phyloP scores from a whole-genome alignment of 257 asterid species.

The Marsdenia floribunda region DNA sequence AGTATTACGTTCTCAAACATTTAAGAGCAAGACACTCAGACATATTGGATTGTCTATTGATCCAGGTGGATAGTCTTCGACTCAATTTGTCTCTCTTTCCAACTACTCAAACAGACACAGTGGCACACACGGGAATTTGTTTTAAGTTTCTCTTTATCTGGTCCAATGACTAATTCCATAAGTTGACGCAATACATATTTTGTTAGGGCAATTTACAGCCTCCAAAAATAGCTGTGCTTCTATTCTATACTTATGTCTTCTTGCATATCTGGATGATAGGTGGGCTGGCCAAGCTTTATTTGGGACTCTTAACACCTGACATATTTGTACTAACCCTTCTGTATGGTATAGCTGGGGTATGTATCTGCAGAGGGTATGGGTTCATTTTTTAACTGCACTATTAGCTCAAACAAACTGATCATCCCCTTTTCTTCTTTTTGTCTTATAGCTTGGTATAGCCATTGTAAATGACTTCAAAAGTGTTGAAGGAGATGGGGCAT shows the following conservation, averaged over 20 bases:
- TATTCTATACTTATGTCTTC: conserved; percentile 13
- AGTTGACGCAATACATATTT: not conserved
- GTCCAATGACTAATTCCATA: not conserved
- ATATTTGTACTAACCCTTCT: conserved; percentile 75
- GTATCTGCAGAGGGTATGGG: conserved; percentile 13
- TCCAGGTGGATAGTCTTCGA: not conserved
- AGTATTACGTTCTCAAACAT: not conserved
- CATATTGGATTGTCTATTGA: too few species aligned
- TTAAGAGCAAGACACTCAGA: not conserved
- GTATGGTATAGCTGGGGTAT: conserved; percentile 93
- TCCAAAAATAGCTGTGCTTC: not conserved
- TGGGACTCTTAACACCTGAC: conserved; percentile 88
- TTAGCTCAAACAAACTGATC: not conserved
- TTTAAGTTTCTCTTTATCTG: not conserved
- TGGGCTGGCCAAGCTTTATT: conserved; percentile 99
- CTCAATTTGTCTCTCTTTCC: not conserved
- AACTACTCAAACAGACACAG: not conserved
- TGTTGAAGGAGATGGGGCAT: conserved; percentile 83
- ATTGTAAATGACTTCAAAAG: conserved; percentile 97
- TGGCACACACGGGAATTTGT: not conserved
- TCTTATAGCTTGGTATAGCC: conserved; percentile 81
- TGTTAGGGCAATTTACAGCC: not conserved
- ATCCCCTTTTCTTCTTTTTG: not conserved
- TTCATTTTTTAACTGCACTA: not conserved
- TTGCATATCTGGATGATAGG: conserved; percentile 40